phyloP scores from a whole-genome alignment of 257 asterid genomes.

The Nicotiana undulata region DNA sequence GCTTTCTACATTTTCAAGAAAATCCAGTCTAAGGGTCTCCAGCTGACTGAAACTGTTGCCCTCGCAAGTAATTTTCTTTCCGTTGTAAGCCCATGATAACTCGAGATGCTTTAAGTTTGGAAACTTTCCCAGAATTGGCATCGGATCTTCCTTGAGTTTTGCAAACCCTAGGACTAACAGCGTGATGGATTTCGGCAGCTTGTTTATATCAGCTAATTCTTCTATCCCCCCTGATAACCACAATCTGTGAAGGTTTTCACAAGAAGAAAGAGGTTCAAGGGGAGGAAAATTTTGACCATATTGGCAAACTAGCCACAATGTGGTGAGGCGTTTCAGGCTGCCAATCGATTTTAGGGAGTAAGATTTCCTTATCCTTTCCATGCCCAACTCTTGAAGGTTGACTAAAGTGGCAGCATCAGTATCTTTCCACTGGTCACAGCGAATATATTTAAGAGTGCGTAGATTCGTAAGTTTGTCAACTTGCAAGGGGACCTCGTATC shows the following conservation, averaged over 20 bases:
- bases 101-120: constrained; percentile 1
- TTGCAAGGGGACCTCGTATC: background rate
- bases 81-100: background rate
- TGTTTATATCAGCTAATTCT: background rate
- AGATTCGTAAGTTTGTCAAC: background rate
- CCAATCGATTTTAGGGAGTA: background rate
- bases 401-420: background rate
- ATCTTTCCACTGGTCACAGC: constrained; percentile 5
- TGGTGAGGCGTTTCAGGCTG: background rate
- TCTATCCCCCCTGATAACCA: background rate
- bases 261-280: background rate
- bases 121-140: constrained; percentile 1
- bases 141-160: background rate
- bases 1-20: background rate
- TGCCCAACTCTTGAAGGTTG: constrained; percentile 5
- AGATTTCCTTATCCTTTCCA: background rate
- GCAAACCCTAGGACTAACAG: background rate
- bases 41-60: background rate
- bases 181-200: background rate
- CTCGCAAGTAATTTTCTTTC: background rate
- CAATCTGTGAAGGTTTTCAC: background rate
- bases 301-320: background rate
- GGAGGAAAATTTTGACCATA: background rate
- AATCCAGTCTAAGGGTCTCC: background rate
- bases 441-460: background rate